Base-by-base conservation (phyloP, 2,329 filamentous ascomycete genomes). In the Cladosporium velox region DNA sequence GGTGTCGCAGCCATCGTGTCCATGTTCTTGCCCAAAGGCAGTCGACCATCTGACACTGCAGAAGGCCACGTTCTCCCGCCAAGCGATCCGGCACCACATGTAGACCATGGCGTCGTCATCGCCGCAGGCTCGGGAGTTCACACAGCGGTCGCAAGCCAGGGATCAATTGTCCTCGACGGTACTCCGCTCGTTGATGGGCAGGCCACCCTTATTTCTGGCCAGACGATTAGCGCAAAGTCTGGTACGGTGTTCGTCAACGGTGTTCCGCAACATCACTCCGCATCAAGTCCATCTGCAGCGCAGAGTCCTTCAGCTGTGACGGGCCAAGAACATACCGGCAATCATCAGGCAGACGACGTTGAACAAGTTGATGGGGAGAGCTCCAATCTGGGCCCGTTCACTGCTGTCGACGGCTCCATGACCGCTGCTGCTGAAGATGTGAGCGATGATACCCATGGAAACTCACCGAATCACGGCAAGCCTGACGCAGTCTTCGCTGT, bases 1-100 rank as follows among this genome's bases (percentile, higher is more conserved):
- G 58, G 35, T 3, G 38, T 60, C 8, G 58, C 35, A 47, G 58
- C 58, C 24, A 60, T 60, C 11, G 15, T 60, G 15, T 60, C 58
- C 3, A 47, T 60, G 21, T 47, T 60, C 8, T 21, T 60, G 41
- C 44, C 58, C 18, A 24, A 60, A 49, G 11, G 35, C 7, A 30
- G 7, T 47, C 21, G 26, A 30, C 35, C 38, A 11, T 32, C 58
- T 47, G 4, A 60, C 14, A 28, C 14, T 38, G 26, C 26, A n/a
- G 26, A 18, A 30, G 41, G n/a, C 41, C 26, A 54, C 14, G 51
- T 2, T 4, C 15, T 6, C 8, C 28, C 21, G 32, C 12, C 21
- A n/a, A 30, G 26, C 24, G 58, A 32, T 26, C 38, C 38, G 18
- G 58, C 14, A 21, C 14, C 34, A 5, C 34, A 35, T 35, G 34